Base-by-base conservation (phyloP, 1,284 basidiomycete species). In the Sanguinoderma infundibulare region DNA sequence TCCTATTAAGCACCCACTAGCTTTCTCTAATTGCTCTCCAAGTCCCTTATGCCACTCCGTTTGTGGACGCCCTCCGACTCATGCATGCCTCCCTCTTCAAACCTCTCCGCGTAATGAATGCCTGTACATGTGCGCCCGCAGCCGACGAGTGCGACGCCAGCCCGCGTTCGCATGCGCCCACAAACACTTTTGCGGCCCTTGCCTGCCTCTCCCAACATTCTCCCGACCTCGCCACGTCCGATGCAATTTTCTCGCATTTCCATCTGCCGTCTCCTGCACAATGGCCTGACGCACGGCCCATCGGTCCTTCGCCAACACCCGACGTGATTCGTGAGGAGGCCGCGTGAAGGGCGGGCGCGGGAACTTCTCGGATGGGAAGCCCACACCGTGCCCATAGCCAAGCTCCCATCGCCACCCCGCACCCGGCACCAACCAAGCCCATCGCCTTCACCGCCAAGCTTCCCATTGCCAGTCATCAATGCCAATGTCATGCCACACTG, bases 241-340 rank as follows among this genome's bases (percentile, higher is more conserved):
- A 55, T 35, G 59, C 62, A 53, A 59, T 47, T 47, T 49, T 55
- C 35, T 32, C n/a, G 39, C 53, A 53, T 46, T 46, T n/a, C 14
- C 54, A 20, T 42, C n/a, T 36, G 20, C 36, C 38, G 44, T 36
- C 34, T n/a, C n/a, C n/a, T n/a, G n/a, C n/a, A n/a, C 46, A 22
- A 10, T 35, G n/a, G 22, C 12, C 55, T 53, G 38, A 34, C 57
- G 34, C 46, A 30, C 57, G 44, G 46, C 44, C 39, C 28, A 28
- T 28, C 42, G 32, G 42, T 24, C 40, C 58, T 50, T 50, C 47
- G 47, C 47, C 30, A 50, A 51, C 56, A 57, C 57, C 22, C 60
- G 63, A 60, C 52, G 60, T 65, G 63, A 65, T 39, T 35, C 42
- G 24, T 46, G 42, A 46, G 24, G 42, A 15, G 51, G 30, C 44